Evolutionary conservation across 495 filamentous ascomycete genomes (phyloP).

Genomic region (Margaritispora aquatica): DNA sequence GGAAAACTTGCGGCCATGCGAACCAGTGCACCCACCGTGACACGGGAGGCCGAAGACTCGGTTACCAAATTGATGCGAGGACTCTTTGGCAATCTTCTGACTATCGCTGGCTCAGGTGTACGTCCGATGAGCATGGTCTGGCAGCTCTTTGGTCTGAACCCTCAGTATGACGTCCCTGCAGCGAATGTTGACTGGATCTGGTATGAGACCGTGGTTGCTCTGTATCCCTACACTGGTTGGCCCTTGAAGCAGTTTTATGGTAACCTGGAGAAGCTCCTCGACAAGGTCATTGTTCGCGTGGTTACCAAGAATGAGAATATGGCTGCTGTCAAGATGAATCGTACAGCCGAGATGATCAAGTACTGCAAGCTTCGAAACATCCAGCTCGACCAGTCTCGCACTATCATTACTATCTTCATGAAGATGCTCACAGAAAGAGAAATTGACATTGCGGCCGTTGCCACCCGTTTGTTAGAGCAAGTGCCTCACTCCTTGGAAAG

Average conservation of each 20-base stretch:
- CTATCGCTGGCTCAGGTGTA: slow-evolving; percentile 25
- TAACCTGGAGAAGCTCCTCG: slow-evolving; percentile 25
- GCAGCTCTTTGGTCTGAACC: slow-evolving; percentile 23
- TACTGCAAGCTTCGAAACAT: slow-evolving; percentile 26
- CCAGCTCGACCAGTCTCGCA: slow-evolving; percentile 23
- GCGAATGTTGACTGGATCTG: slow-evolving; percentile 21
- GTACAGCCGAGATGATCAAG: slow-evolving; percentile 14
- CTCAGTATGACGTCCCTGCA: slow-evolving; percentile 20
- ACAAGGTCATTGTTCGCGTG: slow-evolving; percentile 22
- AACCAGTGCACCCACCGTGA: slow-evolving; percentile 16
- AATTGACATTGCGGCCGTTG: neutral
- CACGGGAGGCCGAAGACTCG: slow-evolving; percentile 21
- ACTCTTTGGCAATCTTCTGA: slow-evolving; percentile 26
- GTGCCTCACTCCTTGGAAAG: slow-evolving; percentile 1
- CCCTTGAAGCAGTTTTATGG: slow-evolving; percentile 19
- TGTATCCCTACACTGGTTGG: slow-evolving; percentile 28
- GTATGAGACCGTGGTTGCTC: slow-evolving; percentile 25
- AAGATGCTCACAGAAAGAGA: slow-evolving; percentile 15
- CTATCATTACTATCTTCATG: slow-evolving; percentile 24
- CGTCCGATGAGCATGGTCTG: slow-evolving; percentile 28
- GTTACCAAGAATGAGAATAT: slow-evolving; percentile 23
- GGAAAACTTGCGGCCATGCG: slow-evolving; percentile 25
- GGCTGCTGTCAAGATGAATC: slow-evolving; percentile 11
- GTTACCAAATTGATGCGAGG: slow-evolving; percentile 27
- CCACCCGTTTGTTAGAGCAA: neutral